Evolutionary conservation across 208 protist species (phyloP), one percentile per base, ranked within the genome.

Genomic region (Leishmania aethiopica): DNA sequence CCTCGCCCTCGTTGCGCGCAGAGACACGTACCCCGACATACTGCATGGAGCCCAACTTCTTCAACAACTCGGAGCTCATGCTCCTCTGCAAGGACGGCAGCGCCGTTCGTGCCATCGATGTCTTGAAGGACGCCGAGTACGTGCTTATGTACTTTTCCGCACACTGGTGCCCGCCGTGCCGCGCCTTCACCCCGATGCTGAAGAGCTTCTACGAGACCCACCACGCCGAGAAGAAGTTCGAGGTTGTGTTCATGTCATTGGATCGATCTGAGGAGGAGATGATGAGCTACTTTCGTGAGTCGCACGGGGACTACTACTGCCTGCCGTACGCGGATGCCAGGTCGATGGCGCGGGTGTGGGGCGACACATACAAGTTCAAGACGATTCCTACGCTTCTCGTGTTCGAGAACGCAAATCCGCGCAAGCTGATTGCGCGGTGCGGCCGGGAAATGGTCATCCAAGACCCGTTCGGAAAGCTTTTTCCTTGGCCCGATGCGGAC

Each of bases 121-220:
- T 81, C 1, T 71, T 93, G 17, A 64, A 84, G 17, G 83, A 89
- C 45, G 60, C 88, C 42, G 72, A 88, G 7, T 93, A 90, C 72
- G 78, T 96, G 10, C 55, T 95, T 1, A 42, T 96, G 17, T 97
- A 96, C 88, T 97, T 96, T 82, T 93, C 89, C 17, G 94, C 94
- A 17, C 91, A 95, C 85, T 97, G 93, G 93, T 96, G 94, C 78
- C 91, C 90, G 0, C 95, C 93, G 37, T 97, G 94, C 80, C 79
- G 84, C 57, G 17, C 74, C 10, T 96, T 97, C 84, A 97, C 95
- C 2, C 95, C 93, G 22, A 13, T 85, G 82, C 87, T 98, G 25
- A 87, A 83, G 42, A 42, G 60, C 15, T 91, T 76, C 49, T 76
- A 76, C 32, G 89, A 93, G 19, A 67, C 53, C 3, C 85, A 90